Evolutionary conservation across 345 rosid genomes (phyloP).

Genomic region (Lepidium sativum): DNA sequence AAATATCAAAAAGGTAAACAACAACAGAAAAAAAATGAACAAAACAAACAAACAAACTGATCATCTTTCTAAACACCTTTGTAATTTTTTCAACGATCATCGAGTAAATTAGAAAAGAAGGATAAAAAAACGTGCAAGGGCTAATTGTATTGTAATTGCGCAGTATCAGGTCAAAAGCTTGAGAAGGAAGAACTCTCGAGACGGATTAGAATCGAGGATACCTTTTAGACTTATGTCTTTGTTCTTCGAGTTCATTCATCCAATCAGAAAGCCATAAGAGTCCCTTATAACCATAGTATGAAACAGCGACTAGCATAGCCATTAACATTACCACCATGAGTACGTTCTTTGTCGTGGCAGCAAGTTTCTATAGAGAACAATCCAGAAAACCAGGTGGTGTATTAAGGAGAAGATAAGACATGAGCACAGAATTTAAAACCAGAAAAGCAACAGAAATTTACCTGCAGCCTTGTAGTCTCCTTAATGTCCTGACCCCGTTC

Average conservation of each 20-base stretch:
- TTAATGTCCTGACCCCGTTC: constrained; percentile 43
- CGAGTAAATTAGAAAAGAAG: not conserved
- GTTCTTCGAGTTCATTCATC: constrained; percentile 79
- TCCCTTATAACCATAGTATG: constrained; percentile 73
- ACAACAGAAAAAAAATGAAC: not conserved
- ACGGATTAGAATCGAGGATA: constrained; percentile 25
- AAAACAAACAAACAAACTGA: not conserved
- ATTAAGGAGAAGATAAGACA: not conserved
- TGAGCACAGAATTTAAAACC: not conserved
- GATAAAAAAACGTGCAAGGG: not conserved
- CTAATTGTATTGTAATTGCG: constrained; percentile 3
- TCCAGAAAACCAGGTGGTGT: not conserved
- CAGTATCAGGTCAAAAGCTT: not conserved
- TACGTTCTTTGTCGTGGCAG: constrained; percentile 34
- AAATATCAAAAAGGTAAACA: not conserved
- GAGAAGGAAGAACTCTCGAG: not conserved
- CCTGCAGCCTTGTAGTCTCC: constrained; percentile 53
- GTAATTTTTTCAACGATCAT: not conserved
- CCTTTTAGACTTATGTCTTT: constrained; percentile 39
- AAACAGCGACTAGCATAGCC: constrained; percentile 29
- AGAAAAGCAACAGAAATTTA: constrained; percentile 8
- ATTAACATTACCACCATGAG: constrained; percentile 30
- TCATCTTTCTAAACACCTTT: not conserved
- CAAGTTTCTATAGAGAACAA: constrained; percentile 42
- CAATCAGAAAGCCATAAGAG: constrained; percentile 67